Evolutionary conservation across 2,329 filamentous ascomycete genomes (phyloP), one percentile per base, ranked within the genome.

Genomic region (Talaromyces marneffei): DNA sequence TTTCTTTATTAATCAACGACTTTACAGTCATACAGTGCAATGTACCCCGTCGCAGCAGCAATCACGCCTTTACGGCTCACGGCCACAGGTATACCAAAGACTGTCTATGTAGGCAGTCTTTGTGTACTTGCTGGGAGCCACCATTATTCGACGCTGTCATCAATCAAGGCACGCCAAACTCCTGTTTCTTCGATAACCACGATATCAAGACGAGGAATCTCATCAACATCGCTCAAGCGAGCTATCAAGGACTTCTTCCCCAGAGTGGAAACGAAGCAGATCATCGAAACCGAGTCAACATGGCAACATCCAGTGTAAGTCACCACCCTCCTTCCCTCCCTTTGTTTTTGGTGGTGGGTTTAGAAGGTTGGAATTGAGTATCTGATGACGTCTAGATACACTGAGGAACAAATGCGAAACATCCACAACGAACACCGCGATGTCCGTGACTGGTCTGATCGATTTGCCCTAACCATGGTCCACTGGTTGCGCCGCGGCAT

Each of bases 351-450:
- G n/a, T n/a, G n/a, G n/a, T n/a, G n/a, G n/a, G n/a, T n/a, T n/a
- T n/a, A n/a, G n/a, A n/a, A n/a, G n/a, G n/a, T n/a, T n/a, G n/a
- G n/a, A n/a, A n/a, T n/a, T n/a, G n/a, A n/a, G n/a, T n/a, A n/a
- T n/a, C 46, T 52, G 29, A 52, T 18, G 12, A 6, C 18, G 6
- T 52, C 29, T 20, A 78, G 75, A 16, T 96, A 90, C 74, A 90
- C 88, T 29, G 83, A 89, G 70, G 82, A 89, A 64, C 88, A 97
- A 73, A 94, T 97, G 89, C 79, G 83, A 25, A 72, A 74, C 23
- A 85, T 97, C 55, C 79, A 81, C 50, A 85, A 93, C 3, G 91
- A 88, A 23, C 93, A 97, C 72, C 88, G 93, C 25, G 75, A 87
- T 66, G 85, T 89, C 1, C 82, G 85, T 69, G 88, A 85, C 12